phyloP scores from a whole-genome alignment of 352 stramenopile genomes.

The Globisporangium carolinianum region DNA sequence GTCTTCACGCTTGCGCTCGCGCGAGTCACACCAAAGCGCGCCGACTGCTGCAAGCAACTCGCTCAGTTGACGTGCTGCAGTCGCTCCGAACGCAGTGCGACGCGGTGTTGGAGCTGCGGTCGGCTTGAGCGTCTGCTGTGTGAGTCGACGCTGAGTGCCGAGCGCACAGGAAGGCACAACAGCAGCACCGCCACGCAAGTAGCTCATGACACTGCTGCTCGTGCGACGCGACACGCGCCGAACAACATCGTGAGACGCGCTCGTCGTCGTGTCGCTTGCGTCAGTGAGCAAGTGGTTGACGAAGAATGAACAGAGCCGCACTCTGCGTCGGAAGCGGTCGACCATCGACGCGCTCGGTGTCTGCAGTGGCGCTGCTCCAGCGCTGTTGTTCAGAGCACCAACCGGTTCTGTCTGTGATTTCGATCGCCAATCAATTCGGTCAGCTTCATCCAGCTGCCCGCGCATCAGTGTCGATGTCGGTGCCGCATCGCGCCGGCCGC shows the following conservation, averaged over 20 bases:
- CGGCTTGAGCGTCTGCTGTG: neutral
- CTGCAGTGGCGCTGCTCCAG: no score
- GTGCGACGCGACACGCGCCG: neutral
- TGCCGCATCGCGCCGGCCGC: neutral
- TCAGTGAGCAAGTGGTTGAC: conserved; percentile 11
- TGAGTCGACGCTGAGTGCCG: neutral
- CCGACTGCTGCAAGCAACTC: conserved; percentile 16
- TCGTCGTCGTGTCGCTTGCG: neutral
- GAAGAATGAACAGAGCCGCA: conserved; percentile 22
- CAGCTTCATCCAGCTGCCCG: no score
- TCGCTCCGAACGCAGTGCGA: neutral
- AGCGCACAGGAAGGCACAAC: no score
- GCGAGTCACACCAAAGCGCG: conserved; percentile 44
- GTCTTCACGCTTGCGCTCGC: conserved; percentile 18
- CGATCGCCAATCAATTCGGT: no score
- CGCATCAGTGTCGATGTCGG: no score
- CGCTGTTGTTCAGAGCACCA: neutral
- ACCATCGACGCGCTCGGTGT: conserved; percentile 13
- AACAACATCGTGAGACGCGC: neutral
- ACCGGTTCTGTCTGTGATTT: neutral
- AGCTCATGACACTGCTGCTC: neutral
- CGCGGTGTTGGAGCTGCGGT: neutral
- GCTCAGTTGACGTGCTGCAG: conserved; percentile 2
- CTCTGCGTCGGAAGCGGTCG: conserved; percentile 23
- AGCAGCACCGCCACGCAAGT: no score